phyloP scores from a whole-genome alignment of 176 grass and related monocot genomes.

The Musa beccarii region DNA sequence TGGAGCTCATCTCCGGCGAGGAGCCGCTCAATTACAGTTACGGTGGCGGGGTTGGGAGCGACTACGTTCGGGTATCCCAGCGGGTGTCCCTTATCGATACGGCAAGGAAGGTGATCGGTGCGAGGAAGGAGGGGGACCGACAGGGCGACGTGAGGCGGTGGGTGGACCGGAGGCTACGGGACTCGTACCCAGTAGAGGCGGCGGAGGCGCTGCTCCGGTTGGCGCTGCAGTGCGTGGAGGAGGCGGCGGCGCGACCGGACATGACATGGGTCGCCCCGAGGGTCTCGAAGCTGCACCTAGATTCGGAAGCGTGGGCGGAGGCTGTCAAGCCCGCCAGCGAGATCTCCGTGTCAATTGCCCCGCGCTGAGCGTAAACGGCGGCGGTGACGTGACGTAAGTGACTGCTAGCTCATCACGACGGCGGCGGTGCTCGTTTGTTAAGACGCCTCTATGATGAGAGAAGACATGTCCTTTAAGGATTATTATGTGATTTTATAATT shows the following conservation, averaged over 20 bases:
- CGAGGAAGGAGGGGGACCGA: not conserved
- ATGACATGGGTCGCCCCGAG: conserved; percentile 65
- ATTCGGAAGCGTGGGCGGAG: conserved; percentile 41
- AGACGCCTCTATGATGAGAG: no score
- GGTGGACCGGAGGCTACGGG: conserved; percentile 67
- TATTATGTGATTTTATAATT: no score
- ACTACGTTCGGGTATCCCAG: conserved; percentile 19
- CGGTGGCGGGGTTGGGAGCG: conserved; percentile 21
- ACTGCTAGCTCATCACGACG: no score
- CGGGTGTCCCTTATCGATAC: conserved; percentile 60
- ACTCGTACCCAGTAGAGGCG: conserved; percentile 49
- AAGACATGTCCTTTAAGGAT: no score
- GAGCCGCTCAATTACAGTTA: conserved; percentile 43
- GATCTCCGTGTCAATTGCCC: conserved; percentile 61
- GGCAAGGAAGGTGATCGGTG: conserved; percentile 30
- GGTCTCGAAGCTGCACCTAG: conserved; percentile 72
- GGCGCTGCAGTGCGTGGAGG: conserved; percentile 53
- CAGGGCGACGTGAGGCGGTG: conserved; percentile 56
- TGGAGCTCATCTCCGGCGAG: conserved; percentile 49
- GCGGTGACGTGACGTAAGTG: no score
- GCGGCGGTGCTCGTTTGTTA: no score
- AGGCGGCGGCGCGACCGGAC: conserved; percentile 43
- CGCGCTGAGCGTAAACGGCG: conserved; percentile 26
- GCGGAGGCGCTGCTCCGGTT: conserved; percentile 45
- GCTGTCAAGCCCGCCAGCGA: conserved; percentile 44